Evolutionary conservation across 2,329 filamentous ascomycete species (phyloP).

Genomic region (Monosporascus sp.): DNA sequence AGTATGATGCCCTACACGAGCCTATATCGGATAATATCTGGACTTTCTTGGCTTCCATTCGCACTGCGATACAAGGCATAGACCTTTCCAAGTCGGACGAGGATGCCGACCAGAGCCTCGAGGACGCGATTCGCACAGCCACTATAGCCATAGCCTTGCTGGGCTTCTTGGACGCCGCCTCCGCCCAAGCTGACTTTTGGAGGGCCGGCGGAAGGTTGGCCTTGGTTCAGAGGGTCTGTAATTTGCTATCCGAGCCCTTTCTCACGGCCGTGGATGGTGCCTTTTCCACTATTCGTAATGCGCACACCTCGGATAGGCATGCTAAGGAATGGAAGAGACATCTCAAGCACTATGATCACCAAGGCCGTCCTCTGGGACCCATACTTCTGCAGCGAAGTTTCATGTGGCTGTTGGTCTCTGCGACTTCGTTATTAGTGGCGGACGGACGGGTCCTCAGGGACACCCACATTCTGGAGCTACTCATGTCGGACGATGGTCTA

Average conservation of each 20-base stretch:
- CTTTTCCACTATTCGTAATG: conserved; percentile 83
- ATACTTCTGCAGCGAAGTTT: conserved; percentile 89
- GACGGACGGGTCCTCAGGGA: conserved; percentile 54
- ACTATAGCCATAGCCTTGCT: conserved; percentile 80
- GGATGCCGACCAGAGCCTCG: conserved; percentile 53
- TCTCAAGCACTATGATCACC: conserved; percentile 73
- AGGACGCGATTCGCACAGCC: conserved; percentile 63
- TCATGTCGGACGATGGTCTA: conserved; percentile 54
- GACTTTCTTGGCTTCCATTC: conserved; percentile 68
- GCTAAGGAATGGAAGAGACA: conserved; percentile 85
- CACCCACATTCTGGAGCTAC: conserved; percentile 65
- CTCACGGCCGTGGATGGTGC: conserved; percentile 83
- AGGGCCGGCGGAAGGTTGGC: conserved; percentile 64
- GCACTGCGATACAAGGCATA: conserved; percentile 52
- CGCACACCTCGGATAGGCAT: conserved; percentile 57
- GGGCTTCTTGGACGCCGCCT: conserved; percentile 81
- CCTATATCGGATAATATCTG: conserved; percentile 61
- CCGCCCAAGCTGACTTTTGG: conserved; percentile 78
- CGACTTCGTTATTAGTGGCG: conserved; percentile 66
- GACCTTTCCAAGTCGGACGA: conserved; percentile 48
- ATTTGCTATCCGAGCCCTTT: conserved; percentile 76
- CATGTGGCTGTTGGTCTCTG: conserved; percentile 75
- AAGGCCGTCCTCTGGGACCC: conserved; percentile 77
- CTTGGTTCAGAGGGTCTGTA: conserved; percentile 65
- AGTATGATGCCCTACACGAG: conserved; percentile 63